phyloP scores from a whole-genome alignment of 768 basidiomycete genomes.

The Favolaschia claudopus region DNA sequence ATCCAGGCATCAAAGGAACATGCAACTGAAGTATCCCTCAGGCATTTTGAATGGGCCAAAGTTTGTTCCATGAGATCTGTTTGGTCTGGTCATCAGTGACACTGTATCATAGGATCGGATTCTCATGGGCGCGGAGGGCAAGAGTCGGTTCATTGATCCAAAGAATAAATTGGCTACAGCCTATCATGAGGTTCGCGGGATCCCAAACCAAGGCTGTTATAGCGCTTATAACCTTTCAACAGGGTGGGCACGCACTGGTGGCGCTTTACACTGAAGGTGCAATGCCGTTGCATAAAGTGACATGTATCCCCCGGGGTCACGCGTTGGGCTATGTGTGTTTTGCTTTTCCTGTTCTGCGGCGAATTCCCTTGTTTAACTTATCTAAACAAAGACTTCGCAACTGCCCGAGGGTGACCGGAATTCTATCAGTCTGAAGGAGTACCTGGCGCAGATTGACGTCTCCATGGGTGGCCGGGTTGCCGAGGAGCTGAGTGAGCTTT shows the following conservation, averaged over 20 bases:
- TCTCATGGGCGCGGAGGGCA: constrained; percentile 95
- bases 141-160: constrained; percentile 86
- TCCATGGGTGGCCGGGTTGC: constrained; percentile 95
- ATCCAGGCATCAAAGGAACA: constrained; percentile 92
- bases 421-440: constrained; percentile 78
- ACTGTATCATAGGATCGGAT: constrained; percentile 79
- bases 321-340: constrained; percentile 85
- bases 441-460: constrained; percentile 86
- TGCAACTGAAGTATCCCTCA: constrained; percentile 71
- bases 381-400: constrained; percentile 65
- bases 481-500: constrained; percentile 80
- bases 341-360: constrained; percentile 5
- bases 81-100: constrained; percentile 3
- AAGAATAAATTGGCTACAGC: constrained; percentile 91
- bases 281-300: constrained; percentile 97
- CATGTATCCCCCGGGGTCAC: constrained; percentile 95
- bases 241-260: constrained; percentile 94
- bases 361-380: constrained; percentile 20
- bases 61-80: constrained; percentile 43
- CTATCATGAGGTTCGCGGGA: constrained; percentile 83
- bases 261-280: constrained; percentile 95
- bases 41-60: constrained; percentile 98
- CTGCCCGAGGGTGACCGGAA: constrained; percentile 80
- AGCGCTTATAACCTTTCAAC: constrained; percentile 19
- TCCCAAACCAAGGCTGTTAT: not conserved